A percentile compares a stretch with the other conserved stretches of the same genome.
phyloP scores from a whole-genome alignment of 257 asterid species.

The Penstemon newberryi region DNA sequence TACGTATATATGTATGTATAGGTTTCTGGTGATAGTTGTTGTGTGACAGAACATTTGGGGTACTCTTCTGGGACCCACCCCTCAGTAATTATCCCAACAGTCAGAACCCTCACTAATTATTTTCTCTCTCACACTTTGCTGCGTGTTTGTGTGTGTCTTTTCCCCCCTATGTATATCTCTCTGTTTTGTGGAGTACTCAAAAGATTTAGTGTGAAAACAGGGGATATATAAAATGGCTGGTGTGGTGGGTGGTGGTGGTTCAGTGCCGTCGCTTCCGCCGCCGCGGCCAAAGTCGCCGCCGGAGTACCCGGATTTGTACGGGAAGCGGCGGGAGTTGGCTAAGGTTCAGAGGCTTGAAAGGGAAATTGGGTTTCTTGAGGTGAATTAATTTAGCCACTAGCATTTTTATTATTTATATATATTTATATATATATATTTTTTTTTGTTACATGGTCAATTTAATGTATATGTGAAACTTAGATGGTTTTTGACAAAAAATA shows the following conservation, averaged over 20 bases:
- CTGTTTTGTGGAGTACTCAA: neutral
- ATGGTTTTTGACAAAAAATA: neutral
- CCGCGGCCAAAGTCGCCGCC: conserved; percentile 94
- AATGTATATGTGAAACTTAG: neutral
- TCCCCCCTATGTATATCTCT: neutral
- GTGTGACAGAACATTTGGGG: conserved; percentile 58
- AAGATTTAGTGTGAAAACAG: neutral
- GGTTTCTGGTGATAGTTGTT: conserved; percentile 52
- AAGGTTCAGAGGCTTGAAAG: conserved; percentile 80
- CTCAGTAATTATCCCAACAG: conserved; percentile 38
- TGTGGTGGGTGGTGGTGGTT: conserved; percentile 32
- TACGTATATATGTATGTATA: neutral
- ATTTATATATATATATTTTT: too few species aligned
- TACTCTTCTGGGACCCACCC: conserved; percentile 44
- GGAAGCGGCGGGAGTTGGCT: conserved; percentile 74
- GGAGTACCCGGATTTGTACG: conserved; percentile 83
- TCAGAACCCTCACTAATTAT: conserved; percentile 32
- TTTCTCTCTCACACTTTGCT: conserved; percentile 20
- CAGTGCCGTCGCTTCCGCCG: conserved; percentile 70
- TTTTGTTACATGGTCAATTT: too few species aligned
- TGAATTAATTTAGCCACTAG: conserved; percentile 21
- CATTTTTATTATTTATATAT: too few species aligned
- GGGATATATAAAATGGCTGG: conserved; percentile 39
- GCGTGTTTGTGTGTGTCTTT: neutral
- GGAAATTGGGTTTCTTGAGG: conserved; percentile 84